Evolutionary conservation across 306 rosid genomes (phyloP).

Genomic region (Ormosia semicastrata): DNA sequence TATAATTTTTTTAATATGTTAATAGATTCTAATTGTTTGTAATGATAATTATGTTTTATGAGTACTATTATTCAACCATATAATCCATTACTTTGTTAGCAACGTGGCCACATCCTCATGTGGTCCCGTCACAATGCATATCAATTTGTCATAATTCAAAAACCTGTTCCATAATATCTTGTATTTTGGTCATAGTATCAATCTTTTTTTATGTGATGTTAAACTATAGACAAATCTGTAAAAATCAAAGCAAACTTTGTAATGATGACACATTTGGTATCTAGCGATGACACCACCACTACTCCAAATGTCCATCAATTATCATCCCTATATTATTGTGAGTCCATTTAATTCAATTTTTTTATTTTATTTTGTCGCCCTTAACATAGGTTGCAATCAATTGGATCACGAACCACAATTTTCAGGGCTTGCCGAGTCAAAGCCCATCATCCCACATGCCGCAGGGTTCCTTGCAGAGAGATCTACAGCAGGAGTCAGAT

Average conservation of each 20-base stretch:
- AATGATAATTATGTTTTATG: background rate
- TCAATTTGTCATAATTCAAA: background rate
- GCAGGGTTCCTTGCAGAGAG: background rate
- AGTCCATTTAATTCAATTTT: background rate
- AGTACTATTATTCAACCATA: background rate
- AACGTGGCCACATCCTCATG: slow-evolving; percentile 1
- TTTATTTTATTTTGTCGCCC: background rate
- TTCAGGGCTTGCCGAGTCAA: slow-evolving; percentile 17
- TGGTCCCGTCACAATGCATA: background rate
- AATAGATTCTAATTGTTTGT: background rate
- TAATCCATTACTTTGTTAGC: background rate
- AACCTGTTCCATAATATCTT: background rate
- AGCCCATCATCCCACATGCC: slow-evolving; percentile 42
- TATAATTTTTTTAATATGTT: too few relatives aligned
- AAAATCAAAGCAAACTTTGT: background rate
- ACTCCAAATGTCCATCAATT: slow-evolving; percentile 9
- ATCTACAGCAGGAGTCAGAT: slow-evolving; percentile 23
- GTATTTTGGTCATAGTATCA: background rate
- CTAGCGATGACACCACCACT: slow-evolving; percentile 7
- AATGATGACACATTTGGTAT: slow-evolving; percentile 24
- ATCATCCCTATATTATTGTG: background rate
- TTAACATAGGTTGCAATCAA: slow-evolving; percentile 10
- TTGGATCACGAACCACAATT: slow-evolving; percentile 13
- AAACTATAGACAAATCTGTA: background rate
- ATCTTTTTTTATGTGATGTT: background rate